Conservation (phyloP, 129 eudicot genomes). For the Arctium lappa region DNA sequence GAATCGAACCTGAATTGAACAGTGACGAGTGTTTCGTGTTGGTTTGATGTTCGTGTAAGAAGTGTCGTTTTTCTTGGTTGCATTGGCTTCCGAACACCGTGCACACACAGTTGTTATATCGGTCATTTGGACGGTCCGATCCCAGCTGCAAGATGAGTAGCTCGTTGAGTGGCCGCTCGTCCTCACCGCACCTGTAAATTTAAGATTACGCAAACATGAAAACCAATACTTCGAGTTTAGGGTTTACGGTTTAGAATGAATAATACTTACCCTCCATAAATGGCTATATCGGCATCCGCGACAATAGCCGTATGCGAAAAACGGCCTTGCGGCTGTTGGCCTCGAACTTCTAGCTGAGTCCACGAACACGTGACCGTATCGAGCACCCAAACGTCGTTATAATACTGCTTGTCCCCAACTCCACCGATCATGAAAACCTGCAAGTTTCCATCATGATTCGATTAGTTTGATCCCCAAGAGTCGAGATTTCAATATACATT, state of each 20-base stretch:
- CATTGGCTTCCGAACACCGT: conserved; percentile 38
- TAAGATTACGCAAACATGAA: conserved; percentile 4
- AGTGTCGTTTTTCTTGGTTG: conserved; percentile 37
- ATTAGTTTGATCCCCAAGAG: background rate
- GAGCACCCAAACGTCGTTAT: conserved; percentile 86
- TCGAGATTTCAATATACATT: background rate
- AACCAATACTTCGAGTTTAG: background rate
- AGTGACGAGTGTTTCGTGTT: conserved; percentile 28
- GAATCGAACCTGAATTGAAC: conserved; percentile 35
- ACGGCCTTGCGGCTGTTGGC: conserved; percentile 80
- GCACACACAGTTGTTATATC: conserved; percentile 37
- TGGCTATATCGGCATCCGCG: conserved; percentile 55
- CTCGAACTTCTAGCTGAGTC: conserved; percentile 60
- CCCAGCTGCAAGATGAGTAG: conserved; percentile 76
- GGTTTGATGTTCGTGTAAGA: conserved; percentile 18
- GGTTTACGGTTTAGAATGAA: background rate
- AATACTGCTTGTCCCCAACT: conserved; percentile 80
- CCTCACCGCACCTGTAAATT: conserved; percentile 83
- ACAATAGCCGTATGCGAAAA: conserved; percentile 87
- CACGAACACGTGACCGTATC: conserved; percentile 54
- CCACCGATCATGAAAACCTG: conserved; percentile 88
- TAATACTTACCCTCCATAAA: conserved; percentile 83
- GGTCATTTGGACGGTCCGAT: conserved; percentile 41
- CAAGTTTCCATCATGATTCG: background rate
- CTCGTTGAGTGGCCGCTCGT: conserved; percentile 81